Base-by-base conservation (phyloP, 2,329 filamentous ascomycete genomes). In the Fusarium pilosicola region DNA sequence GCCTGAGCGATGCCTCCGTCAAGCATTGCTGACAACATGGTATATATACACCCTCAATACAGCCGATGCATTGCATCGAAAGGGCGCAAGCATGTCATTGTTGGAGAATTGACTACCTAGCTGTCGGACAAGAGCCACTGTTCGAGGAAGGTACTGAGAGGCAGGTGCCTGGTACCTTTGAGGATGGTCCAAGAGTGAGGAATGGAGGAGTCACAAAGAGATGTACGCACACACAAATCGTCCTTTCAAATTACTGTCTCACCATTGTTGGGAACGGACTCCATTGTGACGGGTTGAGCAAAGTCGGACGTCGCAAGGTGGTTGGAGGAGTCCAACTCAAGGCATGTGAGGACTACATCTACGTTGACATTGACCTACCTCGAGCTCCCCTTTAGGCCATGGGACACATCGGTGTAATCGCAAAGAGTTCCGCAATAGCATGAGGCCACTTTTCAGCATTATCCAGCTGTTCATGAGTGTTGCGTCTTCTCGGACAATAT, bases 361-460 rank as follows among this genome's bases (percentile, higher is more conserved):
- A n/a, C 34, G 24, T 38, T 39, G 18, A 13, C 14, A n/a, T 39
- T 14, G 34, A 18, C 51, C 34, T 39, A 39, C 24, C 14, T 28
- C 11, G 7, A n/a, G 14, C 14, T 41, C 11, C 3, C 11, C 9
- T 4, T 28, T 28, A 6, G 13, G 20, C 24, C 41, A 49, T 49
- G 3, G 14, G 24, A 36, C 18, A n/a, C 13, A 49, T 28, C 13
- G 3, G 13, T 26, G 3, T 7, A 36, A 18, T 34, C 20, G 6
- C 5, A 9, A 1, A n/a, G 18, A 14, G 3, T 18, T 38, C 13
- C 22, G 6, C 9, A 1, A 34, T 36, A 17, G 4, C 41, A 26
- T 28, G 6, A 11, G 10, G 18, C 14, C 0, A n/a, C 13, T n/a
- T 22, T 0, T 24, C 34, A 17, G 14, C 2, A 38, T 38, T 1